Percentiles rank a stretch among this genome's conserved stretches.
These are phyloP conservation scores for Ophiostoma piceae DNA, from an alignment of 2,329 filamentous ascomycete species.

Conservation along the genomic window DNA sequence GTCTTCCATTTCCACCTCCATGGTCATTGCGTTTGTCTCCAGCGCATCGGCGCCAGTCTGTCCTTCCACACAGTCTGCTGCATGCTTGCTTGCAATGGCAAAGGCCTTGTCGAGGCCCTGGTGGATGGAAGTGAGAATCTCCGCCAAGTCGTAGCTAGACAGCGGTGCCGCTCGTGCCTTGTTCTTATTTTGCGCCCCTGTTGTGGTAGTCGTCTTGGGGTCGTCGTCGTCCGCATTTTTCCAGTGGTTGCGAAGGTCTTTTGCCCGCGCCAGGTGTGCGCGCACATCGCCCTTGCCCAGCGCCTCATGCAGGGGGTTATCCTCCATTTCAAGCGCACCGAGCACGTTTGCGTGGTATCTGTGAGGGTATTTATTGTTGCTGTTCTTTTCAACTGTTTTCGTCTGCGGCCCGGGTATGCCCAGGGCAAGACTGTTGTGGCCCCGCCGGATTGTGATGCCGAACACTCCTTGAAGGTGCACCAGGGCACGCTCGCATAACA, in stretches of 20 bases:
- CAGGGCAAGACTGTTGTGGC: background rate
- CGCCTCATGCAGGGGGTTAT: conserved; percentile 51
- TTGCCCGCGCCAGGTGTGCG: conserved; percentile 58
- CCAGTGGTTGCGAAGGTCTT: conserved; percentile 67
- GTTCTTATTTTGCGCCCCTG: conserved; percentile 13
- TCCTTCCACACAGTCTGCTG: conserved; percentile 28
- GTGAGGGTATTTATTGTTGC: conserved; percentile 27
- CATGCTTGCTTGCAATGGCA: conserved; percentile 44
- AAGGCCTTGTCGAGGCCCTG: conserved; percentile 56
- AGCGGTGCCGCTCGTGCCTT: conserved; percentile 37
- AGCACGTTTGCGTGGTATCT: conserved; percentile 68
- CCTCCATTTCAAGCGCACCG: conserved; percentile 51
- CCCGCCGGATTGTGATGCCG: conserved; percentile 45
- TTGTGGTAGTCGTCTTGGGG: conserved; percentile 26
- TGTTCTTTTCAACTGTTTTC: background rate
- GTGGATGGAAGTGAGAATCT: conserved; percentile 55
- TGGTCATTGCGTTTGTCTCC: background rate
- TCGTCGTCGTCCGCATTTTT: conserved; percentile 54
- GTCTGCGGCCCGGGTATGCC: background rate
- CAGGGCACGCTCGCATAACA: conserved; percentile 64
- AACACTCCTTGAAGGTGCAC: conserved; percentile 62
- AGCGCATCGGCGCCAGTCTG: conserved; percentile 10
- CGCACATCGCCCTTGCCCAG: conserved; percentile 53
- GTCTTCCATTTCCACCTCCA: conserved; percentile 27
- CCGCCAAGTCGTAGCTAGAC: conserved; percentile 56